Evolutionary conservation across 768 basidiomycete species (phyloP).

Genomic region (Boletus bicolor): DNA sequence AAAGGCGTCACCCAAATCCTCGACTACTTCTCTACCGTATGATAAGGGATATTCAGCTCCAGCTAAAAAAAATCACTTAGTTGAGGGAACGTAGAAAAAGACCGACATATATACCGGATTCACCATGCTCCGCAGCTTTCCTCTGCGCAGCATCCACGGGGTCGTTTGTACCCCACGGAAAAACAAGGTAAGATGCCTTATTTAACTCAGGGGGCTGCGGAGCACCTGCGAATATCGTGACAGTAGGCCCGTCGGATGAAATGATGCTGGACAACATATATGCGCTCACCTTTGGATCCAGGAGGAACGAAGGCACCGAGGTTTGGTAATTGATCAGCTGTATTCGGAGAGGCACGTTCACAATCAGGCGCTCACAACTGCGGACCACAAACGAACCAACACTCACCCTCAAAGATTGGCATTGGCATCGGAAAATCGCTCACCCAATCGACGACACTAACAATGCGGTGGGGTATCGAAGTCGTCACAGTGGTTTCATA

Average conservation of each 20-base stretch:
- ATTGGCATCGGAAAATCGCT: constrained; percentile 64
- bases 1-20: constrained; percentile 68
- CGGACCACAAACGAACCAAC: background rate
- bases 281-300: constrained; percentile 8
- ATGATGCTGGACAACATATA: background rate
- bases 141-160: constrained; percentile 50
- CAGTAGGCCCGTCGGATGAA: background rate
- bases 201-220: constrained; percentile 9
- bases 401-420: constrained; percentile 14
- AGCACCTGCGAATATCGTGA: background rate
- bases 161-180: constrained; percentile 83
- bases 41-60: constrained; percentile 7
- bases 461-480: constrained; percentile 67
- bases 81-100: background rate
- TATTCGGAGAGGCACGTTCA: background rate
- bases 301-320: constrained; percentile 26
- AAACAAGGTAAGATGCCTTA: constrained; percentile 65
- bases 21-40: constrained; percentile 36
- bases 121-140: constrained; percentile 18
- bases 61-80: background rate
- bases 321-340: constrained; percentile 22
- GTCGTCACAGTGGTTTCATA: constrained; percentile 88
- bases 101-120: constrained; percentile 9
- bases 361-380: constrained; percentile 1
- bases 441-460: constrained; percentile 94